These are phyloP conservation scores for Escovopsis sp. DNA, from an alignment of 2,329 filamentous ascomycete genomes.

Conservation along the genomic window DNA sequence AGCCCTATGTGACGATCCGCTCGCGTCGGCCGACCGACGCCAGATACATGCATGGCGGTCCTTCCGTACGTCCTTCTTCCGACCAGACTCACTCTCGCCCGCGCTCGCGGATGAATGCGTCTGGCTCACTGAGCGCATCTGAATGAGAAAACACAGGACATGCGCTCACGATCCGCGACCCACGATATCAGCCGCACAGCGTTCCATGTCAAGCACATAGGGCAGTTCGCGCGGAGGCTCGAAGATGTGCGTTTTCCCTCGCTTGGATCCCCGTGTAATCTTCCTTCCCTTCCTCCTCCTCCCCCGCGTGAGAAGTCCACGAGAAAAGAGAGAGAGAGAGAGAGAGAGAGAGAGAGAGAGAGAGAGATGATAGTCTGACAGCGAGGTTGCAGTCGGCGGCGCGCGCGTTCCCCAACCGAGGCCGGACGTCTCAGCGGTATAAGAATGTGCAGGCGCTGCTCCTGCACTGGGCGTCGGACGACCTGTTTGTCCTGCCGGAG, in stretches of 20 bases:
- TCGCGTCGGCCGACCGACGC: constrained; percentile 32
- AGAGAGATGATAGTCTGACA: constrained; percentile 1
- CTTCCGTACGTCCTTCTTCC: constrained; percentile 20
- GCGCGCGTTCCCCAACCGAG: constrained; percentile 41
- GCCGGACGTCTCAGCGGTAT: constrained; percentile 37
- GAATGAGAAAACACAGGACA: constrained; percentile 11
- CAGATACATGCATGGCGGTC: constrained; percentile 32
- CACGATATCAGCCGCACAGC: constrained; percentile 43
- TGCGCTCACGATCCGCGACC: constrained; percentile 26
- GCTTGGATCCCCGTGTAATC: too few species aligned
- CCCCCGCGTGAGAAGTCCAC: too few species aligned
- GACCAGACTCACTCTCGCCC: too few species aligned
- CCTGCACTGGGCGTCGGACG: constrained; percentile 43
- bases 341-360: too few species aligned
- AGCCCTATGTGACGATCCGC: constrained; percentile 39
- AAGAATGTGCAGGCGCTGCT: constrained; percentile 39
- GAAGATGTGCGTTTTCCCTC: constrained; percentile 32
- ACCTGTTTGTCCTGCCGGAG: constrained; percentile 43
- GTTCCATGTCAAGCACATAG: constrained; percentile 42
- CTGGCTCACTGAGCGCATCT: too few species aligned
- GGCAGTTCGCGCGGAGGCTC: constrained; percentile 37
- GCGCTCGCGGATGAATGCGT: too few species aligned
- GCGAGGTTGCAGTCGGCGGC: constrained; percentile 30
- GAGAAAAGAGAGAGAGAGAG: neutral
- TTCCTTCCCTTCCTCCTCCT: neutral